Percentiles rank a stretch among this genome's conserved stretches.
Conservation (phyloP, 805 yeast genomes). For the Saitoella complicata region DNA sequence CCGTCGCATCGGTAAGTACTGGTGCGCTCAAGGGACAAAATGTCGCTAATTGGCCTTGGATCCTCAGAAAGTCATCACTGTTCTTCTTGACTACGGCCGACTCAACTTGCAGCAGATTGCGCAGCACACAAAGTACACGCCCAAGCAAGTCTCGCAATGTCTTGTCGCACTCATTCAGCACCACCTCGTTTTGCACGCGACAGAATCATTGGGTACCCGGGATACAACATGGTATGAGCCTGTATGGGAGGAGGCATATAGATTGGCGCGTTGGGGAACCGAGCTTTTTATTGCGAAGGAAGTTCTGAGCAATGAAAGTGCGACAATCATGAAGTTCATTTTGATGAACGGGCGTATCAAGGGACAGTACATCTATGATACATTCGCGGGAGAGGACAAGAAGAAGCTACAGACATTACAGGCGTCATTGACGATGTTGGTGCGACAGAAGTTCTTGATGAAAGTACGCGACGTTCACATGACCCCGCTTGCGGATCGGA, state of each 20-base stretch:
- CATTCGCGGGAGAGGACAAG: background rate
- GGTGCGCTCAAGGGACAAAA: background rate
- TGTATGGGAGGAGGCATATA: background rate
- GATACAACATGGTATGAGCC: conserved; percentile 1
- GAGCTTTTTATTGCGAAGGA: background rate
- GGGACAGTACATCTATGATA: background rate
- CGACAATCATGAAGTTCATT: background rate
- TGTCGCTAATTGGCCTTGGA: background rate
- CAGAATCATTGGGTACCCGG: background rate
- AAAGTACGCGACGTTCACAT: background rate
- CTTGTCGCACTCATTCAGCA: conserved; percentile 1
- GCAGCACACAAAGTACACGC: background rate
- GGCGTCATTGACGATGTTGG: background rate
- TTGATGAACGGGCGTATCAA: background rate
- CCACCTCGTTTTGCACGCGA: conserved; percentile 1
- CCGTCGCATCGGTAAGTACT: background rate
- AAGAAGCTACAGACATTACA: background rate
- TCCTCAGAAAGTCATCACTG: background rate
- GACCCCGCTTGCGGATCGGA: background rate
- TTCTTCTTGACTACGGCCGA: background rate
- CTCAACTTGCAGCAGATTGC: background rate
- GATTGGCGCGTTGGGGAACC: background rate
- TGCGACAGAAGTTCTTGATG: background rate
- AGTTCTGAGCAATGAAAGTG: background rate
- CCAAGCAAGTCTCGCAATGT: background rate